Percentiles rank a stretch among this genome's conserved stretches.
phyloP scores from a whole-genome alignment of 2,329 filamentous ascomycete species.

The Diaporthe citrichinensis region DNA sequence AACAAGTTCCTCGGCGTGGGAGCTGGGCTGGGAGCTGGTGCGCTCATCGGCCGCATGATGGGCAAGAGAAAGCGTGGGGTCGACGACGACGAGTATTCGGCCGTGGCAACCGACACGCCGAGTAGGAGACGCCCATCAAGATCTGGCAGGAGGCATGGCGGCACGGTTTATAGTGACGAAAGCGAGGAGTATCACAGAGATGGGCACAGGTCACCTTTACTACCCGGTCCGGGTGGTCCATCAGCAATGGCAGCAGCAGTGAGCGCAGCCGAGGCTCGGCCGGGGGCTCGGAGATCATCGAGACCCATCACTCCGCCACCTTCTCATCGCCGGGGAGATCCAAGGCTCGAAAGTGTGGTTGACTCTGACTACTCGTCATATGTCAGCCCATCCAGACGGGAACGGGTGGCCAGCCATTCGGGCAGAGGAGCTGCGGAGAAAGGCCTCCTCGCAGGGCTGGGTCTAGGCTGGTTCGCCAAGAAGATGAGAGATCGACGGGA shows the following conservation, averaged over 20 bases:
- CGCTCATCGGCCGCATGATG: conserved; percentile 71
- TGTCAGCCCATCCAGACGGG: conserved; percentile 73
- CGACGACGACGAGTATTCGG: conserved; percentile 74
- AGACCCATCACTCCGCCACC: conserved; percentile 63
- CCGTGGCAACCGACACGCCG: conserved; percentile 73
- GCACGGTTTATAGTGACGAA: conserved; percentile 63
- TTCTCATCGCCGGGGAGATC: conserved; percentile 60
- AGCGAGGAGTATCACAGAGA: conserved; percentile 54
- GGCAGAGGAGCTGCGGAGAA: conserved; percentile 66
- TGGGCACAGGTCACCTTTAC: conserved; percentile 56
- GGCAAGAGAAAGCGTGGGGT: conserved; percentile 63
- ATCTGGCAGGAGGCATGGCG: conserved; percentile 47
- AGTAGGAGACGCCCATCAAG: conserved; percentile 59
- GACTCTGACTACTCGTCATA: conserved; percentile 73
- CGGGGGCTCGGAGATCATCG: conserved; percentile 48
- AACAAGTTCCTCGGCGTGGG: conserved; percentile 72
- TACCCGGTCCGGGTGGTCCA: conserved; percentile 63
- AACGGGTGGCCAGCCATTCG: conserved; percentile 54
- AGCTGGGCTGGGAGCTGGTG: conserved; percentile 73
- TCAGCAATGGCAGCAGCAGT: conserved; percentile 60
- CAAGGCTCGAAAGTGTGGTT: conserved; percentile 61
- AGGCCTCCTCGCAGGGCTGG: conserved; percentile 72
- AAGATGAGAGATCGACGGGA: conserved; percentile 72
- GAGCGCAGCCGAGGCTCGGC: conserved; percentile 60
- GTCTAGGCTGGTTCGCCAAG: conserved; percentile 78